Evolutionary conservation across 139 green algal species (phyloP), one percentile per base, ranked within the genome.

Genomic region (Tetraselmis chui): DNA sequence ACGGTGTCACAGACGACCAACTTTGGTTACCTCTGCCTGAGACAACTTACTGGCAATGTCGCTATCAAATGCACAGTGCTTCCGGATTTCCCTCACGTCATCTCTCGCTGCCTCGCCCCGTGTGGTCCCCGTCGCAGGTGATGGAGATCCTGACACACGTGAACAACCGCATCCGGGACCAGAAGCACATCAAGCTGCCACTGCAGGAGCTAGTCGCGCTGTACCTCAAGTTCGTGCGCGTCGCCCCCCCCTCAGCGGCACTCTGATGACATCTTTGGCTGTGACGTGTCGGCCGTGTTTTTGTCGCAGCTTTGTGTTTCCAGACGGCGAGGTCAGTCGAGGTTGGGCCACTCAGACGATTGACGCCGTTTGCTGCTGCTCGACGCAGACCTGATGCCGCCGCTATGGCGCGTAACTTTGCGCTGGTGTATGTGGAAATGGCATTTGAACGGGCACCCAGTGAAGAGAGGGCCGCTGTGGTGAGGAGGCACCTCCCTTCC

Each of bases 71-170:
- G n/a, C n/a, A n/a, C n/a, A n/a, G n/a, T n/a, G n/a, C n/a, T n/a
- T n/a, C n/a, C n/a, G n/a, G n/a, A n/a, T n/a, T n/a, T n/a, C n/a
- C n/a, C n/a, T n/a, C n/a, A n/a, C n/a, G n/a, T n/a, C n/a, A n/a
- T n/a, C n/a, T n/a, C n/a, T n/a, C n/a, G n/a, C n/a, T n/a, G n/a
- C n/a, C n/a, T n/a, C n/a, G n/a, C n/a, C n/a, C n/a, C n/a, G n/a
- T n/a, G n/a, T n/a, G 28, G 2, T 28, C 28, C 74, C n/a, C 26
- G 29, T 78, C n/a, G 31, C 78, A 97, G 93, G 90, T 98, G 76
- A 79, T 98, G 76, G 91, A 96, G 83, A 93, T 98, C 23, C 86
- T 98, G 67, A 84, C 80, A 2, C 95, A 98, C 84, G 89, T 96
- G 30, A 98, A 98, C 89, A 98, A 97, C 85, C 90, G 95, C 28